These are phyloP conservation scores for Candida arabinofermentans DNA, from an alignment of 805 yeast species.

Conservation along the genomic window DNA sequence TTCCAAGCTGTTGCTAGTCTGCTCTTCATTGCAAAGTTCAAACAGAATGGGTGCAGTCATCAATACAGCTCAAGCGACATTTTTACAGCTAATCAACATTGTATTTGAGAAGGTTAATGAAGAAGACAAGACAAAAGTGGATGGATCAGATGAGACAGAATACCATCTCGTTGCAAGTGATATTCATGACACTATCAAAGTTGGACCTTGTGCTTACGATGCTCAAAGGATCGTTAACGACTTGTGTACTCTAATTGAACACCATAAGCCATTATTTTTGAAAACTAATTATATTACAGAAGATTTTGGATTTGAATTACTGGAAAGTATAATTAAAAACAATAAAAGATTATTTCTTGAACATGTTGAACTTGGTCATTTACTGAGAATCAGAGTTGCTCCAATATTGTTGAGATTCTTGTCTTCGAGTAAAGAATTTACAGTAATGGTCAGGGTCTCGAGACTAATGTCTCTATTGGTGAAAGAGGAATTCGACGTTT, in stretches of 20 bases:
- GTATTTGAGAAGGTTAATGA: slow-evolving; percentile 64
- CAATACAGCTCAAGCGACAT: slow-evolving; percentile 90
- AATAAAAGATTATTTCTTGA: slow-evolving; percentile 51
- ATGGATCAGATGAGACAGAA: slow-evolving; percentile 17
- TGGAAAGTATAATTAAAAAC: slow-evolving; percentile 72
- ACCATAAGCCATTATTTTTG: slow-evolving; percentile 51
- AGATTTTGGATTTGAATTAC: slow-evolving; percentile 71
- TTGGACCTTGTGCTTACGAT: slow-evolving; percentile 59
- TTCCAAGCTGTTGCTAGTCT: slow-evolving; percentile 57
- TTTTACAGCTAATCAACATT: slow-evolving; percentile 77
- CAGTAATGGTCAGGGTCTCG: slow-evolving; percentile 70
- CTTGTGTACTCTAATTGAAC: slow-evolving; percentile 63
- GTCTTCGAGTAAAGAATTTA: slow-evolving; percentile 54
- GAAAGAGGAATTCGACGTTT: slow-evolving; percentile 52
- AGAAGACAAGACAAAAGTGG: slow-evolving; percentile 32
- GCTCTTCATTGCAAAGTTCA: slow-evolving; percentile 65
- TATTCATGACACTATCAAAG: slow-evolving; percentile 37
- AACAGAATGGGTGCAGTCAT: slow-evolving; percentile 73
- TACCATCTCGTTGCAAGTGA: slow-evolving; percentile 38
- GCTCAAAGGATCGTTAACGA: slow-evolving; percentile 69
- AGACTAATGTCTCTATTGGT: slow-evolving; percentile 65
- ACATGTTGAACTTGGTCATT: slow-evolving; percentile 61
- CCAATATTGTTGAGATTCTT: slow-evolving; percentile 73
- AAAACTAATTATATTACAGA: slow-evolving; percentile 51
- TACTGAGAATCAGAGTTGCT: slow-evolving; percentile 64